Evolutionary conservation across 23 red algal species (phyloP), one percentile per base, ranked within the genome.

Genomic region (Rhodosorus marinus): DNA sequence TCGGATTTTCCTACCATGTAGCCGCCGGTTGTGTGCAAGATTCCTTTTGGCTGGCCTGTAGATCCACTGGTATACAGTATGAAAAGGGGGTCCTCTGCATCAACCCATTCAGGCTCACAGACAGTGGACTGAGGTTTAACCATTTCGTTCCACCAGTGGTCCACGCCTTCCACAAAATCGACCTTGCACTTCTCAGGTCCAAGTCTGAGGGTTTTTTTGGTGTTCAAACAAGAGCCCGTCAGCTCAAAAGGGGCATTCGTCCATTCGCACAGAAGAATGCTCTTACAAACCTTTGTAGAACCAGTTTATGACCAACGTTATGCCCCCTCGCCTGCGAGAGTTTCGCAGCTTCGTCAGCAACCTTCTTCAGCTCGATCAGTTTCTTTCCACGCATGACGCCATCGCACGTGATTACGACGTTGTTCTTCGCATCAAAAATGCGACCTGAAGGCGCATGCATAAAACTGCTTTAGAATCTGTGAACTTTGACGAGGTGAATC

Each of bases 1-100:
- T n/a, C n/a, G n/a, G n/a, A n/a, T n/a, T n/a, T n/a, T n/a, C n/a
- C n/a, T n/a, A n/a, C 55, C 77, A 98, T 81, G 60, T 98, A 98
- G 26, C 90, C 90, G 22, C 62, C 90, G 17, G 55, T 76, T 24
- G 70, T 59, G 36, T 98, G 90, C 22, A 85, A 62, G 21, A 98
- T 61, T n/a, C 90, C 90, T 56, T 98, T 98, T 8, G 90, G 90
- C 33, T 61, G 53, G 4, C 90, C 90, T 0, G 90, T 98, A 28
- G 63, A 72, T 27, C 90, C 90, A 28, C 69, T 79, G 2, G 90
- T 98, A 49, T 86, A 98, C 24, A 98, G 63, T 6, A 85, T 57
- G 72, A 98, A 98, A 31, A 98, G 40, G 25, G 90, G 78, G 41
- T 98, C 78, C 60, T 98, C 90, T 21, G 72, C 66, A 6, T 84